Evolutionary conservation across 2,329 filamentous ascomycete genomes (phyloP), one percentile per base, ranked within the genome.

Genomic region (Apiospora kogelbergensis): DNA sequence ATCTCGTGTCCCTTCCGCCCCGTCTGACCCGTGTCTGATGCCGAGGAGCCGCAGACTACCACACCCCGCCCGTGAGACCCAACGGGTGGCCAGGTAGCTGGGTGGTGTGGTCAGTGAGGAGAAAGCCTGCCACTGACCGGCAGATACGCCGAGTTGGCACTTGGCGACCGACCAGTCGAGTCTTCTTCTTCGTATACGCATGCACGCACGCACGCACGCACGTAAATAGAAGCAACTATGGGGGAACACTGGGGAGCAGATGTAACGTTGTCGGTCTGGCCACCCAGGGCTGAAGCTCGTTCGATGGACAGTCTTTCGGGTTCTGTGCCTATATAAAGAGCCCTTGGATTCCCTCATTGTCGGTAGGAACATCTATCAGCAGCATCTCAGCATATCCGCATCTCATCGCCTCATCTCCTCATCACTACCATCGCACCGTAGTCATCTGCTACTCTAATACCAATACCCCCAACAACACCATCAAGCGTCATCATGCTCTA

Each of bases 401-500:
- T 60, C 53, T 37, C 53, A 33, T 37, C 65, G 48, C 17, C 22
- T 24, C 24, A 24, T 48, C 45, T 10, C 45, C 2, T 24, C 45
- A 48, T 24, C 17, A 46, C 10, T 22, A 24, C 20, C 42, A 33
- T n/a, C n/a, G n/a, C n/a, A n/a, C n/a, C n/a, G n/a, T n/a, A n/a
- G n/a, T n/a, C n/a, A n/a, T n/a, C 20, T 20, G n/a, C 13, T 44
- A n/a, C 42, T 48, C 65, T 17, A 33, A 44, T 33, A 42, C 42
- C 24, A 66, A 33, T 41, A 10, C 40, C 40, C 46, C 44, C 48
- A 37, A 7, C 37, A 46, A 57, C 45, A 42, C 3, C 67, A 40
- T 53, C 30, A 17, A 26, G n/a, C 46, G 41, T 24, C 68, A 68
- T 26, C n/a, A 70, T 70, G 69, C 64, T 65, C 13, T 68, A 67